Evolutionary conservation across 805 yeast genomes (phyloP), one percentile per base, ranked within the genome.

Genomic region (Komagataella pastoris): DNA sequence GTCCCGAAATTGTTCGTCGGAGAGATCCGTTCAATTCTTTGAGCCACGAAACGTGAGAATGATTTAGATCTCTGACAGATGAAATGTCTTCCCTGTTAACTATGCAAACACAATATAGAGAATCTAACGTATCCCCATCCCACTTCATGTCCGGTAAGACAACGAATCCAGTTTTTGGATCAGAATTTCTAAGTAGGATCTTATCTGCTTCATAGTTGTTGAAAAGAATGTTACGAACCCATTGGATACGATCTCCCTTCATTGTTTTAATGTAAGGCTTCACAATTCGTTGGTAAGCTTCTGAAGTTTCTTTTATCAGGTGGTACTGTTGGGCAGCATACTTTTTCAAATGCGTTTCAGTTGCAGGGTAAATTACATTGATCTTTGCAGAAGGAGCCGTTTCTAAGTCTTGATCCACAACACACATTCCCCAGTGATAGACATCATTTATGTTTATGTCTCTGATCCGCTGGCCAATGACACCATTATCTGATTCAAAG

Each of bases 131-230:
- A 49, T 73, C 68, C 3, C 85, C 81, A 63, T 91, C 97, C 99
- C 99, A 93, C 63, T 90, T 90, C 95, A 91, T 87, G 65, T 91
- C 97, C 0, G 98, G 98, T 46, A 90, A 71, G 48, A 93, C 66
- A 4, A 89, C 79, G 60, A 86, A 88, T 17, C 90, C 89, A 47
- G 62, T 63, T 0, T 59, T 56, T 10, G 65, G 60, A 18, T 77
- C 77, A 30, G 79, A 76, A 55, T 88, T 84, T 50, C 83, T 80
- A 57, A 73, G 75, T 2, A 89, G 72, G n/a, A 91, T 80, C 18
- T 88, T 68, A 40, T 90, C 97, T 0, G 88, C 75, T 64, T 91
- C 99, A 21, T 84, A 88, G 3, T 90, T 95, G 49, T 86, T 75
- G 61, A 74, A 77, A 47, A 93, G 68, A 51, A 91, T 91, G 59